Percentiles rank a stretch among this genome's conserved stretches.
These are phyloP conservation scores for Termitomyces sp. DNA, from an alignment of 768 basidiomycete species.

Conservation along the genomic window DNA sequence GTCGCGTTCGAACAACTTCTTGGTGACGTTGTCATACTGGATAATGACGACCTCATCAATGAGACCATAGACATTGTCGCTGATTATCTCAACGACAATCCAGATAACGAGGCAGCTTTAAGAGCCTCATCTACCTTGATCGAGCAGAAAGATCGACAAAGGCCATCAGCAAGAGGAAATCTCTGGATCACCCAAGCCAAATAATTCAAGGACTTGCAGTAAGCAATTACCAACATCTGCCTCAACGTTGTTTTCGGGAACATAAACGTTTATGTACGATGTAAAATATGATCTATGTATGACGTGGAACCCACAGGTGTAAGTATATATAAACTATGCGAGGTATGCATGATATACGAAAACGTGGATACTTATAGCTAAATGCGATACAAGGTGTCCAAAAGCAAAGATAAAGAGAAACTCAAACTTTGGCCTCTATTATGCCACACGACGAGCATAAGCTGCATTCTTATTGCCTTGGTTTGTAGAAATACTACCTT, in stretches of 20 bases:
- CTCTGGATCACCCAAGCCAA: neutral
- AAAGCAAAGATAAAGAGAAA: conserved; percentile 1
- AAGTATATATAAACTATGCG: conserved; percentile 4
- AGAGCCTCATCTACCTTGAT: neutral
- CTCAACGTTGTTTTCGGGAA: neutral
- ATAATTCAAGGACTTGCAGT: neutral
- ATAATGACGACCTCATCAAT: conserved; percentile 1
- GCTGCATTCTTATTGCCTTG: conserved; percentile 2
- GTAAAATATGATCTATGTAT: neutral
- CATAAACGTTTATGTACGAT: neutral
- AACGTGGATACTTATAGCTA: conserved; percentile 1
- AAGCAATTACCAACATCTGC: neutral
- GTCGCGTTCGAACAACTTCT: conserved; percentile 5
- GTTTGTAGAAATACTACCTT: neutral
- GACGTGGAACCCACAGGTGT: neutral
- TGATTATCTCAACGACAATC: neutral
- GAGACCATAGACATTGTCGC: neutral
- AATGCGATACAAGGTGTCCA: conserved; percentile 1
- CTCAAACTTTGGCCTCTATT: neutral
- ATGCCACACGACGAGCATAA: conserved; percentile 10
- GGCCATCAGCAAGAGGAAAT: neutral
- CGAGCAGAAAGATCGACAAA: neutral
- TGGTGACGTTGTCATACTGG: neutral
- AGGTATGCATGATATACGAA: conserved; percentile 8
- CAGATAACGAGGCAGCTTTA: conserved; percentile 2